Evolutionary conservation across 805 yeast genomes (phyloP).

Genomic region (Monosporozyma solicola): DNA sequence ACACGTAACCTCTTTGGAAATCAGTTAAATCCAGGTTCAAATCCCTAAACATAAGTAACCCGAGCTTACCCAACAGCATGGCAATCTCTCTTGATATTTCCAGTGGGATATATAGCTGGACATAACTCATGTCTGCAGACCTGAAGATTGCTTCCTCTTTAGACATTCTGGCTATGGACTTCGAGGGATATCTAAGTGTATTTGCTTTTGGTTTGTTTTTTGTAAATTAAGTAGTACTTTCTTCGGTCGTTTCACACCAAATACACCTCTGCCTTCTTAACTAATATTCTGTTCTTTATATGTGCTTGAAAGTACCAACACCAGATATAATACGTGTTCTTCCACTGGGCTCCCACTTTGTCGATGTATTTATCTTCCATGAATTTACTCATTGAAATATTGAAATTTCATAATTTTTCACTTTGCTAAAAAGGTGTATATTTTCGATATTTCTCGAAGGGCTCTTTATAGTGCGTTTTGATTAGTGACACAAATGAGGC

Average conservation of each 20-base stretch:
- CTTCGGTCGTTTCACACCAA: background rate
- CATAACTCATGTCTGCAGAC: conserved; percentile 95
- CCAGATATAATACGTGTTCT: background rate
- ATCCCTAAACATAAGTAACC: conserved; percentile 81
- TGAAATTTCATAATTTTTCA: background rate
- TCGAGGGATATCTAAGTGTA: background rate
- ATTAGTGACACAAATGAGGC: background rate
- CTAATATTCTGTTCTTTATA: background rate
- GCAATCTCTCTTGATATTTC: conserved; percentile 83
- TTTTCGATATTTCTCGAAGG: background rate
- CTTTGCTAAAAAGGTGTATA: background rate
- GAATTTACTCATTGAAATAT: background rate
- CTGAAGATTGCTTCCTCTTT: conserved; percentile 35
- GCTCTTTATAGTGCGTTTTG: background rate
- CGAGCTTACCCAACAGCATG: conserved; percentile 76
- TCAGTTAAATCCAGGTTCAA: conserved; percentile 70
- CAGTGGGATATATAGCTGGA: conserved; percentile 76
- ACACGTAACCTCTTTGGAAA: conserved; percentile 86
- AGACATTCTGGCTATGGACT: background rate
- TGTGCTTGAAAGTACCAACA: background rate
- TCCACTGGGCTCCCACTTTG: background rate
- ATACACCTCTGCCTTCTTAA: background rate
- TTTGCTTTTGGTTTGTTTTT: background rate
- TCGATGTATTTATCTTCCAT: background rate
- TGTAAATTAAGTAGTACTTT: background rate